These are phyloP conservation scores for Tylopilus vinaceipallidus DNA, from an alignment of 768 basidiomycete species.

Conservation along the genomic window DNA sequence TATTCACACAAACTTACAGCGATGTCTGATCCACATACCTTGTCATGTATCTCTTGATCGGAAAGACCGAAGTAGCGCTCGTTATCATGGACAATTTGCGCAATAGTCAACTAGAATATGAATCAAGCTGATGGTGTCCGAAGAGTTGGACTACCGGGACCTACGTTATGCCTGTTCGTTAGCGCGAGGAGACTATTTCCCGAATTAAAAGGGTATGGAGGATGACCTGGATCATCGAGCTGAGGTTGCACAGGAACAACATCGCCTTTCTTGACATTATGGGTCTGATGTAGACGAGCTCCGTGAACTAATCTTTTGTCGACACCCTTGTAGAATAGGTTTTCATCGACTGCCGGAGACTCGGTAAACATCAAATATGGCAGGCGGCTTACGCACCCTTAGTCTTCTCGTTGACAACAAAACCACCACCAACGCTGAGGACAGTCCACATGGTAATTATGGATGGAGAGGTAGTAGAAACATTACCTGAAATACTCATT, in stretches of 20 bases:
- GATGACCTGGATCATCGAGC: slow-evolving; percentile 45
- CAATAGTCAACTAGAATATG: slow-evolving; percentile 74
- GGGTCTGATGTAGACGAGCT: slow-evolving; percentile 70
- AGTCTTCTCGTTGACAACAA: slow-evolving; percentile 93
- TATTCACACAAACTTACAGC: background rate
- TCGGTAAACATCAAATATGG: slow-evolving; percentile 1
- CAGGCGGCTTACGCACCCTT: slow-evolving; percentile 50
- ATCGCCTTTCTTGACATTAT: slow-evolving; percentile 37
- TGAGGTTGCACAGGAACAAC: slow-evolving; percentile 8
- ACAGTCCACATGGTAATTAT: background rate
- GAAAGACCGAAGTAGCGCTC: slow-evolving; percentile 79
- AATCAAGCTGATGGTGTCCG: slow-evolving; percentile 5
- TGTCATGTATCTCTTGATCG: slow-evolving; percentile 70
- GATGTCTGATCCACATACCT: slow-evolving; percentile 41
- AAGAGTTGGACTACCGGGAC: slow-evolving; percentile 25
- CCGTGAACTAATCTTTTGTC: slow-evolving; percentile 79
- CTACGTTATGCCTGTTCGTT: slow-evolving; percentile 79
- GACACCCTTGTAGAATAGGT: slow-evolving; percentile 91
- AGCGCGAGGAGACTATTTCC: slow-evolving; percentile 72
- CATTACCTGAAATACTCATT: slow-evolving; percentile 86
- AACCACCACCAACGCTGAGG: slow-evolving; percentile 82
- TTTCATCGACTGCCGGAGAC: slow-evolving; percentile 70
- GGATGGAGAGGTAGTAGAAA: background rate
- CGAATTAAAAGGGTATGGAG: slow-evolving; percentile 81
- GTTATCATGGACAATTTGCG: slow-evolving; percentile 92